Evolutionary conservation across 2,329 filamentous ascomycete species (phyloP), one percentile per base, ranked within the genome.

Genomic region (Massarina eburnea): DNA sequence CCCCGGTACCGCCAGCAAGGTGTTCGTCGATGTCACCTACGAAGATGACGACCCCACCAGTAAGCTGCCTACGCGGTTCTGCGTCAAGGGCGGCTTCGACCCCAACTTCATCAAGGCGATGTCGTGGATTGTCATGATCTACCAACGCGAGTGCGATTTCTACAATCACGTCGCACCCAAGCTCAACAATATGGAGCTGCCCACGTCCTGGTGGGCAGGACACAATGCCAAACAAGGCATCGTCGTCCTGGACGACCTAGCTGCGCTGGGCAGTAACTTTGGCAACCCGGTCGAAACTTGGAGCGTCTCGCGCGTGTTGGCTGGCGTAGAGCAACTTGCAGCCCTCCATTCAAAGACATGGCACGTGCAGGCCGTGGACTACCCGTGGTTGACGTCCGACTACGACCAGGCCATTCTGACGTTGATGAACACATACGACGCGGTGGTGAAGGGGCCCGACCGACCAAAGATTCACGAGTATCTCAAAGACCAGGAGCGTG

Each of bases 331-430:
- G 43, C 71, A 75, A 57, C 54, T 76, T 15, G 73, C 72, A 0
- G 64, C 62, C 10, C 58, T 75, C 10, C 73, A 75, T 46, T 71
- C 71, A 2, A 59, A 66, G 39, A 72, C 64, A 44, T 75, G 70
- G 68, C 68, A 67, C n/a, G 45, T 54, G 3, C 46, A 52, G 3
- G 19, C 27, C 4, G 50, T 62, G 19, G 57, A 62, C 6, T 62
- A 67, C 39, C 61, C 67, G 27, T 67, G 65, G 66, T 21, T 45
- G 41, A 45, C 52, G 64, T 30, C 59, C 3, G 58, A 62, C 42
- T 61, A 73, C 45, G 63, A 70, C 41, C 71, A 72, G 51, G 70
- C 39, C 22, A 49, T 49, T 19, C 42, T 43, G 2, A 45, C 38
- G 3, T 21, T 49, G 26, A 43, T 49, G 38, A 41, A 43, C 8